These are phyloP conservation scores for Annona cherimola DNA, from an alignment of 164 flowering plant species.

Conservation along the genomic window DNA sequence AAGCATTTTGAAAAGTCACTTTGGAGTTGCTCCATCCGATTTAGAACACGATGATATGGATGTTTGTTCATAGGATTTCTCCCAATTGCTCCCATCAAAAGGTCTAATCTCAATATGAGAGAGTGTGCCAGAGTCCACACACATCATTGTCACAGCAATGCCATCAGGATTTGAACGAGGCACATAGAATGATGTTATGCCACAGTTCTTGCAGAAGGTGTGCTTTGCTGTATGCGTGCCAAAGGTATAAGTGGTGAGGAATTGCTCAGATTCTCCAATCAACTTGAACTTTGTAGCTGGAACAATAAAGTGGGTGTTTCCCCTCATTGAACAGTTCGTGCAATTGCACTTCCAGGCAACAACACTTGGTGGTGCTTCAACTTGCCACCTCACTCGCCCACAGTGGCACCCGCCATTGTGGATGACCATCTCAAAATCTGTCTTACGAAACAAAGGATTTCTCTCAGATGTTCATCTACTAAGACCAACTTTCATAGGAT, in stretches of 20 bases:
- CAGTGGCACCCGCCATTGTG: slow-evolving; percentile 95
- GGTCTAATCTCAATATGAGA: slow-evolving; percentile 57
- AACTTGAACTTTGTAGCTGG: slow-evolving; percentile 60
- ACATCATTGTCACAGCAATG: slow-evolving; percentile 49
- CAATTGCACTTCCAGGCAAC: slow-evolving; percentile 84
- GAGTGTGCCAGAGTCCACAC: slow-evolving; percentile 76
- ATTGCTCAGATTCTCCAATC: slow-evolving; percentile 48
- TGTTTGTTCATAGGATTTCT: slow-evolving; percentile 31
- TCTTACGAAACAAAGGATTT: slow-evolving; percentile 4
- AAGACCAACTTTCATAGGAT: too few relatives aligned
- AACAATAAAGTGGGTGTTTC: slow-evolving; percentile 68
- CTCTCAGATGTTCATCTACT: background rate
- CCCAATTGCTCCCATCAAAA: slow-evolving; percentile 80
- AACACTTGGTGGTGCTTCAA: slow-evolving; percentile 48
- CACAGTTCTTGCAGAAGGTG: slow-evolving; percentile 80
- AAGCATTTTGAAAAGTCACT: background rate
- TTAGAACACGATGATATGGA: slow-evolving; percentile 61
- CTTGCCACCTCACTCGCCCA: slow-evolving; percentile 62
- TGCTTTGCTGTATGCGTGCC: slow-evolving; percentile 89
- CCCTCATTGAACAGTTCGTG: slow-evolving; percentile 74
- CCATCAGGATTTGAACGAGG: slow-evolving; percentile 89
- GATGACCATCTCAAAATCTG: slow-evolving; percentile 28
- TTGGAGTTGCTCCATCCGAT: background rate
- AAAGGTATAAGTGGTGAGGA: slow-evolving; percentile 75
- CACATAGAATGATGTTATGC: slow-evolving; percentile 79